These are phyloP conservation scores for Ganoderma meredithae DNA, from an alignment of 1,284 basidiomycete species.

Conservation along the genomic window DNA sequence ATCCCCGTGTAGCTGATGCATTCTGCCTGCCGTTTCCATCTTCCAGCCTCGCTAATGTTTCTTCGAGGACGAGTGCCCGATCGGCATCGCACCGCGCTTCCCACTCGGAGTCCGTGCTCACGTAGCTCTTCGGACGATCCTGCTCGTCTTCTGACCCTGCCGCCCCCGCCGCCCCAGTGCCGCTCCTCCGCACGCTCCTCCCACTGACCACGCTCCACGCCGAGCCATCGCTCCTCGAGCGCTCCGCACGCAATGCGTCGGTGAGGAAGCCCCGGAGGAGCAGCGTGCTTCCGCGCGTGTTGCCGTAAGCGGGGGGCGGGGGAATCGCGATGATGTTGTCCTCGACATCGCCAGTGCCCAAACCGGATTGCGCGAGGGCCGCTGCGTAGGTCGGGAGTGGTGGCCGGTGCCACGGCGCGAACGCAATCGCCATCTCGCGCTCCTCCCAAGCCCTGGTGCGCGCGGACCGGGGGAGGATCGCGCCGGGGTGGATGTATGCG, in stretches of 20 bases:
- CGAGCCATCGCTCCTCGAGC: constrained; percentile 29
- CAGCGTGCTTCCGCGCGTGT: constrained; percentile 72
- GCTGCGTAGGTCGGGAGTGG: constrained; percentile 76
- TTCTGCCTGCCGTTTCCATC: constrained; percentile 29
- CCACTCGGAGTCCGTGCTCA: constrained; percentile 63
- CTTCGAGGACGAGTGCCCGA: constrained; percentile 59
- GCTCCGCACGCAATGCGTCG: constrained; percentile 54
- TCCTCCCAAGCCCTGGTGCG: constrained; percentile 30
- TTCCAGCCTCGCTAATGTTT: constrained; percentile 62
- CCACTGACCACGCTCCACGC: constrained; percentile 24
- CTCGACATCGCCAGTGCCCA: constrained; percentile 78
- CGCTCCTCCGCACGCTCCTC: constrained; percentile 41
- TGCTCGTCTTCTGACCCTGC: constrained; percentile 23
- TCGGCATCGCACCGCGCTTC: constrained; percentile 61
- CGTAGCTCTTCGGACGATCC: constrained; percentile 57
- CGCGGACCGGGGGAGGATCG: constrained; percentile 52
- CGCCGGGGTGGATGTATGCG: constrained; percentile 61
- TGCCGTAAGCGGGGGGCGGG: constrained; percentile 76
- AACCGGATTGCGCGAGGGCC: constrained; percentile 69
- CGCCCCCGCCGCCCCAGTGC: constrained; percentile 23
- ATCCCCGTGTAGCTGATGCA: background rate
- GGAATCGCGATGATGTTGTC: constrained; percentile 69
- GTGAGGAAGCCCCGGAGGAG: constrained; percentile 62
- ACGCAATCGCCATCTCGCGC: constrained; percentile 46
- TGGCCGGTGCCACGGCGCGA: constrained; percentile 75